Base-by-base conservation (phyloP, 1,139 yeast genomes). In the Yamadazyma membranifaciens region DNA sequence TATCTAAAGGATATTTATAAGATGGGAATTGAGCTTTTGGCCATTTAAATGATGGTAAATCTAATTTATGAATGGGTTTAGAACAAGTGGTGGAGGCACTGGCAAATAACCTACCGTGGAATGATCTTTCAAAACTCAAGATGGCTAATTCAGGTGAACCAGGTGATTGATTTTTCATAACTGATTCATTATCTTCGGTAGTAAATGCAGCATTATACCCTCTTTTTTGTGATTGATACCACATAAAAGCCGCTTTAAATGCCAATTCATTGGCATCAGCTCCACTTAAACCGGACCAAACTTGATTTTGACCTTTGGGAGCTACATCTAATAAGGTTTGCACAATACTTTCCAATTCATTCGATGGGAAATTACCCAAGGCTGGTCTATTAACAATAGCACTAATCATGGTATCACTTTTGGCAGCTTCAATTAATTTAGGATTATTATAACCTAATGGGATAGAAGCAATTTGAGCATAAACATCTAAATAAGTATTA, bases 211-310 rank as follows among this genome's bases (percentile, higher is more conserved):
- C 58, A 29, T 58, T 53, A 54, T 64, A 73, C 33, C 80, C 78
- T 65, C 91, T 79, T 64, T 70, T 69, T 57, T 77, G 67, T 39
- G 79, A 65, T 56, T 81, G 86, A 62, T 83, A 82, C 73, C 83
- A 82, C 69, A 85, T 79, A 62, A 85, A 85, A 9, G 87, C 87
- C 40, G 94, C 92, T 68, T 85, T 85, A 73, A 81, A 85, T 9
- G 94, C 94, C 58, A 83, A 75, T 63, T 85, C 94, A 58, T 83
- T 83, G 50, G 94, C 94, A 59, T 85, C 92, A 25, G 91, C 86
- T 45, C 95, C 95, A 14, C 88, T 78, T 52, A 84, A 69, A 33
- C 86, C 91, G 13, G 87, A 79, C 88, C 91, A 86, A 41, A 77
- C 75, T 55, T 76, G 67, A 54, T 69, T 75, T 61, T 80, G 83